These are phyloP conservation scores for Hyphodiscus sp. DNA, from an alignment of 2,329 filamentous ascomycete species.

Conservation along the genomic window DNA sequence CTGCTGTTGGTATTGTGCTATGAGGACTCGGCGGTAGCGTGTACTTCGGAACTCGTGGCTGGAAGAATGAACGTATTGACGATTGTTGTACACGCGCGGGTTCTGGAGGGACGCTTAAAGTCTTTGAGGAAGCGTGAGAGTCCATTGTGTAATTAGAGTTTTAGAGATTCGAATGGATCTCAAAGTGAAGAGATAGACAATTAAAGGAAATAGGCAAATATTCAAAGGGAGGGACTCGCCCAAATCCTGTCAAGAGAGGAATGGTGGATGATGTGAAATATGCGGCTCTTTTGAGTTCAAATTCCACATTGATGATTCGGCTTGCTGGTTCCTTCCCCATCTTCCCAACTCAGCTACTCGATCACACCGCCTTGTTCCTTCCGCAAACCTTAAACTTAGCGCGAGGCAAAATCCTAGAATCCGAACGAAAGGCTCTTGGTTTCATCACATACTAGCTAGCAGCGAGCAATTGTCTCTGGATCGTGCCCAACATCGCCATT, in stretches of 20 bases:
- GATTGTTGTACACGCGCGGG: slow-evolving; percentile 33
- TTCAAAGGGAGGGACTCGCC: background rate
- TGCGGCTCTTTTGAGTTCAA: background rate
- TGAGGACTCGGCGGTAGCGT: slow-evolving; percentile 32
- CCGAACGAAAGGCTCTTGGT: slow-evolving; percentile 10
- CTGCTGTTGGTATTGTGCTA: no score
- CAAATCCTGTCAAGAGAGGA: no score
- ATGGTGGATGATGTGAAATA: background rate
- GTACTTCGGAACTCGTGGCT: slow-evolving; percentile 41
- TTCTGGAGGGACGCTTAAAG: background rate
- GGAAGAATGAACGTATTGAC: slow-evolving; percentile 60
- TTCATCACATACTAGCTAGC: slow-evolving; percentile 14
- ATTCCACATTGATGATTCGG: background rate
- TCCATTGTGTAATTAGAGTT: slow-evolving; percentile 12
- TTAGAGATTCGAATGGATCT: no score
- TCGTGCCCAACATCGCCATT: slow-evolving; percentile 4
- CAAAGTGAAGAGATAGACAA: background rate
- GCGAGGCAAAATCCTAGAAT: slow-evolving; percentile 3
- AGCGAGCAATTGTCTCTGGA: slow-evolving; percentile 2
- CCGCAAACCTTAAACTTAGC: slow-evolving; percentile 13
- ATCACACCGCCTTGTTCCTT: slow-evolving; percentile 4
- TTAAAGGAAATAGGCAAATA: background rate
- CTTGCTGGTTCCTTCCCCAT: background rate
- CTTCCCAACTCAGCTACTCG: background rate
- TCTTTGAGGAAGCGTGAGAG: background rate